Percentiles rank a stretch among this genome's conserved stretches.
Conservation (phyloP, 1,139 yeast genomes). For the Yamadazyma atlantica region DNA sequence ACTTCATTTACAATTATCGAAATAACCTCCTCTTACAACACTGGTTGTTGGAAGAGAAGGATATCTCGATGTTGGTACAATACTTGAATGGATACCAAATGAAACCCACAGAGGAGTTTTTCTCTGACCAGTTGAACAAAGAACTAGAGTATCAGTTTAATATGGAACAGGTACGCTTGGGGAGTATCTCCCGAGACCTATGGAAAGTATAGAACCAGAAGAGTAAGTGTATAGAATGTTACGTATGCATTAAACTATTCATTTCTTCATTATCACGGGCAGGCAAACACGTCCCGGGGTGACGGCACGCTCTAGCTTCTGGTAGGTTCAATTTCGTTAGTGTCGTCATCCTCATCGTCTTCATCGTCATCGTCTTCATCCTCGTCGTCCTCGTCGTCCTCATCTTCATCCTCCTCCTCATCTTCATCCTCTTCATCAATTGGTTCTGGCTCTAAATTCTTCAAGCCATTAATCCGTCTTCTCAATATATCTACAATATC, state of each 20-base stretch:
- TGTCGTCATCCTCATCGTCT: conserved; percentile 28
- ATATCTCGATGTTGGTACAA: conserved; percentile 14
- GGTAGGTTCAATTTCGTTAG: conserved; percentile 28
- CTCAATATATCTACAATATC: conserved; percentile 83
- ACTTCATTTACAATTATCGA: conserved; percentile 19
- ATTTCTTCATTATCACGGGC: conserved; percentile 30
- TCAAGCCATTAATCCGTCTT: conserved; percentile 43
- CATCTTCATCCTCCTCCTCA: conserved; percentile 38
- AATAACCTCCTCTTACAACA: conserved; percentile 17
- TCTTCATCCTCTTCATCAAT: conserved; percentile 33
- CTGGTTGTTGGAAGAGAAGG: conserved; percentile 11
- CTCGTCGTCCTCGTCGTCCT: conserved; percentile 37
- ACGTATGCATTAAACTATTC: conserved; percentile 17
- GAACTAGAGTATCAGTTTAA: no score
- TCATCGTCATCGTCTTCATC: conserved; percentile 37
- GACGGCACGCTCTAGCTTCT: no score
- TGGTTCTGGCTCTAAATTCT: conserved; percentile 27
- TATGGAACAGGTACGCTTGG: no score
- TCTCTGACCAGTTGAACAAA: no score
- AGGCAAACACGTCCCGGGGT: no score
- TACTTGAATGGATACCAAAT: conserved; percentile 11
- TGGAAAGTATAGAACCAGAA: conserved; percentile 6
- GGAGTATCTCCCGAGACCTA: no score
- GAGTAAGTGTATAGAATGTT: not conserved
- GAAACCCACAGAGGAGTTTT: conserved; percentile 7